Base-by-base conservation (phyloP, 176 grass and related monocot genomes). In the Aegilops bicornis region DNA sequence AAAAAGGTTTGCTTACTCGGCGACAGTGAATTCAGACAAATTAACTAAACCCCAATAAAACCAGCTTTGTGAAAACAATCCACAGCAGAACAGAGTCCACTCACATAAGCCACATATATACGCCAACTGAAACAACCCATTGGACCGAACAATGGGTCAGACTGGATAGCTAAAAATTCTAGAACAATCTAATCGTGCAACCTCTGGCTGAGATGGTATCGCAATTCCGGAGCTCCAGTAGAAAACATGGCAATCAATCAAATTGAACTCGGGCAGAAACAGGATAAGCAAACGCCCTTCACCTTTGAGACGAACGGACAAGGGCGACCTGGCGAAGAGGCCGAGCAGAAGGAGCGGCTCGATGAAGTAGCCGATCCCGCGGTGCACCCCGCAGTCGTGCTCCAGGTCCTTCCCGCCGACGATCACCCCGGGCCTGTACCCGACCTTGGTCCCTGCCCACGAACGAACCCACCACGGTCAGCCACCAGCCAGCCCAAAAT, bases 311-410 rank as follows among this genome's bases (percentile, higher is more conserved):
- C 79, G 86, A 43, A 94, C 81, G 6, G 88, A 89, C 43, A 96
- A 66, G 32, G 92, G 83, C 24, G 85, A 83, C 85, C 86, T 94
- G 12, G 86, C 87, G 66, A 98, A 98, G 6, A 98, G 76, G 10
- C 87, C 93, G 5, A 98, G 88, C 72, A 98, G 64, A 54, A 98
- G 78, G 50, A 98, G 81, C 13, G 92, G 92, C 90, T 98, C 94
- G 17, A 98, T 85, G 67, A 98, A 94, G 81, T 94, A 96, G 6
- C 97, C 94, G 22, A 98, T 93, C 15, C 92, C 92, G 15, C 94
- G 86, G 84, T 84, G 88, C 48, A 94, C 71, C 16, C 94, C 92
- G 47, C 97, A 98, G 56, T 98, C 90, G 43, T 98, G 96, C 56
- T 90, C 82, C 15, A 92, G 78, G 65, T 80, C 67, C 82, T 77